phyloP scores from a whole-genome alignment of 768 basidiomycete species.

The Mycena galopus region DNA sequence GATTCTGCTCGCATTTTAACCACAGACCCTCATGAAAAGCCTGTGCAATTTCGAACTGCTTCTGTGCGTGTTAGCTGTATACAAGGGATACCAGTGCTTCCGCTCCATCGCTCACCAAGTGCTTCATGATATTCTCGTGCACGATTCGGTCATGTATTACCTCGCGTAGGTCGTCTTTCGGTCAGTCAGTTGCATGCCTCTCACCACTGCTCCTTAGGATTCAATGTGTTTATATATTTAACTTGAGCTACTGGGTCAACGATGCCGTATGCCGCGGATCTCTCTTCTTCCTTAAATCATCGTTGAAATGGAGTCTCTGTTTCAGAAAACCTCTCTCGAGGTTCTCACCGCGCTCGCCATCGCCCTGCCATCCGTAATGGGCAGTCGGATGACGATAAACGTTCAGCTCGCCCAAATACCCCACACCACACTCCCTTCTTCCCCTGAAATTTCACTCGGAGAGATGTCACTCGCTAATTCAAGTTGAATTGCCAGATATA shows the following conservation, averaged over 20 bases:
- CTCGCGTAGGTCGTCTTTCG: slow-evolving; percentile 8
- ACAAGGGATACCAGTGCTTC: slow-evolving; percentile 25
- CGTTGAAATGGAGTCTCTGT: slow-evolving; percentile 16
- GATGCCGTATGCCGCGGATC: neutral
- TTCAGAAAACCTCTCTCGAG: slow-evolving; percentile 31
- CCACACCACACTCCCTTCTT: neutral
- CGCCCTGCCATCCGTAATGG: slow-evolving; percentile 33
- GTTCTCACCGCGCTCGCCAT: slow-evolving; percentile 32
- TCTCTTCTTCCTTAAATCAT: neutral
- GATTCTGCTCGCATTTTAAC: neutral
- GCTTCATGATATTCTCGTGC: slow-evolving; percentile 27
- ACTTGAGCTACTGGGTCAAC: slow-evolving; percentile 3
- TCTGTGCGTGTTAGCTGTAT: slow-evolving; percentile 24
- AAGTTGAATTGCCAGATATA: neutral
- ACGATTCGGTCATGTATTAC: slow-evolving; percentile 28
- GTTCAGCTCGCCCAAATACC: slow-evolving; percentile 29
- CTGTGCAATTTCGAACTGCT: slow-evolving; percentile 20
- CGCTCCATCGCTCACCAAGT: neutral
- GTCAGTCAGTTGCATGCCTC: neutral
- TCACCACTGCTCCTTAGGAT: slow-evolving; percentile 1
- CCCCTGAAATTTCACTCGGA: slow-evolving; percentile 15
- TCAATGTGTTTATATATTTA: slow-evolving; percentile 3
- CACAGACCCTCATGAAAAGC: neutral
- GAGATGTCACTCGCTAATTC: slow-evolving; percentile 1
- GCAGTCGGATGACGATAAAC: slow-evolving; percentile 38